Percentiles rank a stretch among this genome's conserved stretches.
phyloP scores from a whole-genome alignment of 495 filamentous ascomycete species.

The Schizothecium vesticola region DNA sequence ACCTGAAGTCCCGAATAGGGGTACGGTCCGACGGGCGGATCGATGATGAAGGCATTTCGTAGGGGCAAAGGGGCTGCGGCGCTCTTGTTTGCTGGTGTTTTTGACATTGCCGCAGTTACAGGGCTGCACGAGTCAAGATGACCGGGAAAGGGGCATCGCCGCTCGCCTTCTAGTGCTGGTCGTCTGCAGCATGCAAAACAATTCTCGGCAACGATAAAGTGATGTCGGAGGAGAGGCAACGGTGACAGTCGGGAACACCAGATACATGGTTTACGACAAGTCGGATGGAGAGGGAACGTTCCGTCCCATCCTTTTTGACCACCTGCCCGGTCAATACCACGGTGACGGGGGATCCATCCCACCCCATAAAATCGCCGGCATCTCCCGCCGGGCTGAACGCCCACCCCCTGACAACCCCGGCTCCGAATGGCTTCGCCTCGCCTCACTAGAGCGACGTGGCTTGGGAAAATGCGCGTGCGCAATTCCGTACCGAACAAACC shows the following conservation, averaged over 20 bases:
- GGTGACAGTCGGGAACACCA: neutral
- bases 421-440: too few relatives aligned
- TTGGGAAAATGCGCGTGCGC: neutral
- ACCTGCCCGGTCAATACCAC: neutral
- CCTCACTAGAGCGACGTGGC: neutral
- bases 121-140: neutral
- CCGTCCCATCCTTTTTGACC: neutral
- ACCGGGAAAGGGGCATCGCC: neutral
- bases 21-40: conserved; percentile 11
- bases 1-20: conserved; percentile 29
- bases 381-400: neutral
- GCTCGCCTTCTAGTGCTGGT: neutral
- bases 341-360: neutral
- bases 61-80: neutral
- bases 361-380: neutral
- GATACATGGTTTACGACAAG: neutral
- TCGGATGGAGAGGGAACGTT: neutral
- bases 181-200: neutral
- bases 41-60: conserved; percentile 8
- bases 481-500: neutral
- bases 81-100: neutral
- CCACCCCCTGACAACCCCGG: neutral
- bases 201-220: neutral
- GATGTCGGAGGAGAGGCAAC: neutral
- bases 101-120: neutral